Percentiles rank a stretch among this genome's conserved stretches.
phyloP scores from a whole-genome alignment of 2,329 filamentous ascomycete genomes.

The Sporothrix variecibatus region DNA sequence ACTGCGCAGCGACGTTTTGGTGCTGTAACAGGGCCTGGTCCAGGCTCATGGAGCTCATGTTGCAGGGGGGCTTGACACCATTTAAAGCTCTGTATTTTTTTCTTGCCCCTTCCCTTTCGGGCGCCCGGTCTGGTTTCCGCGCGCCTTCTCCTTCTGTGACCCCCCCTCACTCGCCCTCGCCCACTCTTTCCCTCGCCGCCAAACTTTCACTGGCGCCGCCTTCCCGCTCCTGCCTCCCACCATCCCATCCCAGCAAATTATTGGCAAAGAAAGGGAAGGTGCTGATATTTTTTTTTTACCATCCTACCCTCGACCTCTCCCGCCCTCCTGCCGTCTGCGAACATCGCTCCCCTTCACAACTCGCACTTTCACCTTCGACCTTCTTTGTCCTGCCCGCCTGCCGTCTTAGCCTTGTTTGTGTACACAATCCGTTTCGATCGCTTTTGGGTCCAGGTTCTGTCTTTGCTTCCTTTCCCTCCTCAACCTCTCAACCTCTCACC shows the following conservation, averaged over 20 bases:
- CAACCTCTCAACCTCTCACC: background rate
- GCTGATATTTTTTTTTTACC: constrained; percentile 14
- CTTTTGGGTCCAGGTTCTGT: background rate
- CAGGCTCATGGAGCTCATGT: background rate
- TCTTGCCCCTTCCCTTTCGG: background rate
- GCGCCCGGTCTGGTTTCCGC: constrained; percentile 1
- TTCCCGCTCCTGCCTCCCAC: constrained; percentile 9
- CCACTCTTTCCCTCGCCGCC: background rate
- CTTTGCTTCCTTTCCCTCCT: constrained; percentile 3
- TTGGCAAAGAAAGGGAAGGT: background rate
- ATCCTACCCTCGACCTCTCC: background rate
- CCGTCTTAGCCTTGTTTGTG: constrained; percentile 9
- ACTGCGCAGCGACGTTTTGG: background rate
- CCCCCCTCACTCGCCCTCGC: background rate
- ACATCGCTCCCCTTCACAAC: background rate
- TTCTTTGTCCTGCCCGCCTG: constrained; percentile 8
- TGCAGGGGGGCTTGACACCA: background rate
- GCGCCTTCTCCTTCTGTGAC: background rate
- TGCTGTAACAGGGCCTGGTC: background rate
- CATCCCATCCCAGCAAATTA: constrained; percentile 4
- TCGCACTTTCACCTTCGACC: background rate
- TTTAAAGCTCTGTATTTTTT: background rate
- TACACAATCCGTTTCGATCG: constrained; percentile 8
- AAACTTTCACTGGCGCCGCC: background rate
- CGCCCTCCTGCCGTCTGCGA: background rate